Conservation (phyloP, 2,329 filamentous ascomycete species). For the Ophiostoma pallidulum region DNA sequence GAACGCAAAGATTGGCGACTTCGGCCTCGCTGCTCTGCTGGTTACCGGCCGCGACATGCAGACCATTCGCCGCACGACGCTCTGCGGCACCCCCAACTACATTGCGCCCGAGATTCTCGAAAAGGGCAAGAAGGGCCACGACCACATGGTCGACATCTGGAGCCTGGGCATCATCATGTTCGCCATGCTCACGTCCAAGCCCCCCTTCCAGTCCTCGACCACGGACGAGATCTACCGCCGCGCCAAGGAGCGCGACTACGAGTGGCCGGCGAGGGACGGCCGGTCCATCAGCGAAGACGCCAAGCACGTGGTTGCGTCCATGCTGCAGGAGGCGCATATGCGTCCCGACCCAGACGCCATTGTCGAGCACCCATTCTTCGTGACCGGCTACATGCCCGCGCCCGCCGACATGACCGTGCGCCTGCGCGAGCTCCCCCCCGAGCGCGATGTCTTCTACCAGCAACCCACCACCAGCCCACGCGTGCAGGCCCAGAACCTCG, state of each 20-base stretch:
- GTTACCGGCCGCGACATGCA: constrained; percentile 86
- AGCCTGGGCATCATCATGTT: constrained; percentile 97
- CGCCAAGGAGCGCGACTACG: constrained; percentile 63
- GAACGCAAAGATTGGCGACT: constrained; percentile 98
- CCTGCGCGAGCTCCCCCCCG: constrained; percentile 48
- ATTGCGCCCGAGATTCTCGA: constrained; percentile 95
- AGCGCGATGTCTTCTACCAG: constrained; percentile 48
- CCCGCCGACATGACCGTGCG: constrained; percentile 49
- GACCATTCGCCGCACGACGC: constrained; percentile 74
- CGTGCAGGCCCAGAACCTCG: constrained; percentile 37
- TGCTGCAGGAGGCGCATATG: constrained; percentile 66
- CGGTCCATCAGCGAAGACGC: constrained; percentile 67
- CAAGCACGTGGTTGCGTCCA: constrained; percentile 66
- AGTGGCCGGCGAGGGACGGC: constrained; percentile 62
- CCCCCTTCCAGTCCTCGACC: constrained; percentile 88
- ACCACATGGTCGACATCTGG: constrained; percentile 98
- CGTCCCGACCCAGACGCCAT: constrained; percentile 69
- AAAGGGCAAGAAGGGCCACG: constrained; percentile 88
- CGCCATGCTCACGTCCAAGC: constrained; percentile 92
- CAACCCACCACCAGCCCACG: constrained; percentile 36
- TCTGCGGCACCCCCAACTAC: constrained; percentile 97
- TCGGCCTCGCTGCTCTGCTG: constrained; percentile 84
- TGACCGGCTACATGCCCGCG: constrained; percentile 61
- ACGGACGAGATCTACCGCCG: constrained; percentile 76
- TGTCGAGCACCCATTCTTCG: constrained; percentile 72